These are phyloP conservation scores for Suillus tomentosus DNA, from an alignment of 768 basidiomycete genomes.

Conservation along the genomic window DNA sequence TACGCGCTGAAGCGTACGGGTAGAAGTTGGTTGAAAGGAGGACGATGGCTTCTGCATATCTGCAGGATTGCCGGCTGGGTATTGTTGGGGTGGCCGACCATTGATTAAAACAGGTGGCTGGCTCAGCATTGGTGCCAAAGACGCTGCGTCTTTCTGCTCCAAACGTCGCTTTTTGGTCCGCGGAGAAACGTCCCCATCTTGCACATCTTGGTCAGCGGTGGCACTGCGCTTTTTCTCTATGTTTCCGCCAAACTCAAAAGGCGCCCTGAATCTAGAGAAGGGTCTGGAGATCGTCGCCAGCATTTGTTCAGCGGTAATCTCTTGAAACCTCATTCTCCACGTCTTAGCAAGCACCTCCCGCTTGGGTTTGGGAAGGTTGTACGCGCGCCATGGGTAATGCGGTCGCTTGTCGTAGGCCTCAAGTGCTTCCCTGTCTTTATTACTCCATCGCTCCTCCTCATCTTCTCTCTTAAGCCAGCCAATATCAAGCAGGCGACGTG, in stretches of 20 bases:
- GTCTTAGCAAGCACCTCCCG: constrained; percentile 29
- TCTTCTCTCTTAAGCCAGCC: constrained; percentile 28
- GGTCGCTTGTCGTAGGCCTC: constrained; percentile 26
- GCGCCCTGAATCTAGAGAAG: constrained; percentile 25
- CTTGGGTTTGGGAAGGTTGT: constrained; percentile 26
- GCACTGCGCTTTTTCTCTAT: constrained; percentile 29
- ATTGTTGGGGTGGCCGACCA: constrained; percentile 35
- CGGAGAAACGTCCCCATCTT: constrained; percentile 19
- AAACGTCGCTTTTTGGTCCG: constrained; percentile 30
- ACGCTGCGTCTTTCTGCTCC: constrained; percentile 7
- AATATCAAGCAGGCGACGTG: constrained; percentile 33
- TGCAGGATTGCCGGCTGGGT: constrained; percentile 25
- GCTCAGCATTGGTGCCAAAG: constrained; percentile 10
- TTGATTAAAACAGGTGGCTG: constrained; percentile 26
- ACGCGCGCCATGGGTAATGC: constrained; percentile 30
- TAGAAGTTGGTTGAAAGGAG: not conserved
- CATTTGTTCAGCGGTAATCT: constrained; percentile 34
- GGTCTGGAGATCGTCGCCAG: constrained; percentile 25
- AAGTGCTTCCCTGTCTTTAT: constrained; percentile 29
- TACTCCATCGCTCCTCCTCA: constrained; percentile 28
- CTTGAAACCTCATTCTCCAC: constrained; percentile 30
- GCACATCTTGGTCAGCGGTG: constrained; percentile 15
- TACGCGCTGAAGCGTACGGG: not conserved
- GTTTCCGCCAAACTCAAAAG: constrained; percentile 15
- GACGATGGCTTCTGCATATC: not conserved